These are phyloP conservation scores for Torrubiella hemipterigena DNA, from an alignment of 2,329 filamentous ascomycete genomes.

Conservation along the genomic window DNA sequence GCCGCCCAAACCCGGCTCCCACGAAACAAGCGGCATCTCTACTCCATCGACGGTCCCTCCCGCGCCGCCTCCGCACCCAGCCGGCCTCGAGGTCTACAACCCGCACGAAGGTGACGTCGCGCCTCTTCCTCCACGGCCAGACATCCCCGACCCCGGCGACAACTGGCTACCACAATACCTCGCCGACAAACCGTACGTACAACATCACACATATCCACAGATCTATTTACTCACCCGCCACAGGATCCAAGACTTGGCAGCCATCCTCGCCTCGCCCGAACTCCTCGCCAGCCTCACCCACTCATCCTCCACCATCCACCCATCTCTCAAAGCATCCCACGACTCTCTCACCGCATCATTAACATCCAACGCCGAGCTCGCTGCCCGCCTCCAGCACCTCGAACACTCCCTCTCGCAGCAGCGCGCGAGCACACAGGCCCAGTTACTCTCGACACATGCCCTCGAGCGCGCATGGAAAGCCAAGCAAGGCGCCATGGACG, in stretches of 20 bases:
- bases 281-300: slow-evolving; percentile 67
- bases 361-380: slow-evolving; percentile 59
- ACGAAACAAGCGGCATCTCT: slow-evolving; percentile 54
- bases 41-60: slow-evolving; percentile 44
- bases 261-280: slow-evolving; percentile 49
- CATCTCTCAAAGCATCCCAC: slow-evolving; percentile 56
- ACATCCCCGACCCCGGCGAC: slow-evolving; percentile 47
- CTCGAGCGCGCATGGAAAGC: slow-evolving; percentile 87
- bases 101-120: slow-evolving; percentile 14
- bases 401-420: slow-evolving; percentile 46
- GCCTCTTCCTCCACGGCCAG: slow-evolving; percentile 11
- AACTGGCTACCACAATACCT: slow-evolving; percentile 70
- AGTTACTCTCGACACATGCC: slow-evolving; percentile 70
- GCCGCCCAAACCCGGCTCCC: slow-evolving; percentile 59
- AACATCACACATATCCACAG: neutral
- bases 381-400: slow-evolving; percentile 47
- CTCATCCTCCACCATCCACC: slow-evolving; percentile 54
- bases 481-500: slow-evolving; percentile 82
- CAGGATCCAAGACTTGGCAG: slow-evolving; percentile 69
- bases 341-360: slow-evolving; percentile 53
- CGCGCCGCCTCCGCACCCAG: slow-evolving; percentile 26
- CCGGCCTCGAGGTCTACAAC: neutral
- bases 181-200: slow-evolving; percentile 67
- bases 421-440: slow-evolving; percentile 63
- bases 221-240: slow-evolving; percentile 9